Base-by-base conservation (phyloP, 169 alveolate species). In the Plasmodium inui region DNA sequence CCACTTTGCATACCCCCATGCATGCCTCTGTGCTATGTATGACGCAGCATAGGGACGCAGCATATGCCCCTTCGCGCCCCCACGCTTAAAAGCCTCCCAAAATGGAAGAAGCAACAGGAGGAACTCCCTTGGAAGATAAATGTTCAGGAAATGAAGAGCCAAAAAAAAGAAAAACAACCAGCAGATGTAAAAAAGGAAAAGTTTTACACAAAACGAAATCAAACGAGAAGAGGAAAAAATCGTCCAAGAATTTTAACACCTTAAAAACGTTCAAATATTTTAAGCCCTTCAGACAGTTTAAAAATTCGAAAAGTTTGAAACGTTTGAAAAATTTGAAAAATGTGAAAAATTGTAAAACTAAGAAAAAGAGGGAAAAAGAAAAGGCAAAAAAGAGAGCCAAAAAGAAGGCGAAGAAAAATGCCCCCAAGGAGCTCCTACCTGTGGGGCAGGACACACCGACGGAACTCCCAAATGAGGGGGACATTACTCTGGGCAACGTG, bases 151-250 rank as follows among this genome's bases (percentile, higher is more conserved):
- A 8, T 70, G 72, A 72, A 22, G 76, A 83, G 44, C 50, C 12
- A 1, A 6, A 39, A 53, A 83, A 83, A 37, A n/a, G 17, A 22
- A 83, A 83, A 70, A 22, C 53, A 37, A 34, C 50, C 41, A 22
- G n/a, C 50, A 83, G 74, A 71, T 82, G 82, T 53, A 83, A 83
- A 83, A 83, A 83, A 71, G 76, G n/a, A 17, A 71, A 55, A 70
- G 7, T 10, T 34, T 9, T 70, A 41, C 9, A 83, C 61, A 83
- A 71, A 83, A 9, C 72, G 28, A 71, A 39, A 41, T 71, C 92
- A 19, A 55, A 83, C 19, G 92, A 83, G 53, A 83, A 83, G 26
- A n/a, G 22, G 34, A 83, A 83, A 83, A 83, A 83, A 71, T 19
- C 44, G 12, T 70, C 53, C 30, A 83, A 83, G 53, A 41, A 70